Evolutionary conservation across 306 rosid genomes (phyloP).

Genomic region (Quillaja saponaria): DNA sequence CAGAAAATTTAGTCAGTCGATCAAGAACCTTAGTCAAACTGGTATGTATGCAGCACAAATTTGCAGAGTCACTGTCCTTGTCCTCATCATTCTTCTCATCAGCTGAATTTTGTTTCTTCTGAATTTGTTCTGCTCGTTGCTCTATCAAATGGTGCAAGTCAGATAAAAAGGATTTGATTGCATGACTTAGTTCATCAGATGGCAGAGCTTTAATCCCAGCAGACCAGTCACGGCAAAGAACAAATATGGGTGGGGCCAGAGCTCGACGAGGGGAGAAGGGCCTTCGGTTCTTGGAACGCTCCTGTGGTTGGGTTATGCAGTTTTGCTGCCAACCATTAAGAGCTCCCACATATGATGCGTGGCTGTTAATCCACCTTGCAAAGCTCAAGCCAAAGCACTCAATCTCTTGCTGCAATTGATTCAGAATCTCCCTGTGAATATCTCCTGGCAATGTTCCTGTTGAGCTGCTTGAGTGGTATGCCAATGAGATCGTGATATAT

Average conservation of each 20-base stretch:
- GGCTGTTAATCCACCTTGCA: constrained; percentile 94
- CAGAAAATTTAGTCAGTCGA: constrained; percentile 73
- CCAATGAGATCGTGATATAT: constrained; percentile 92
- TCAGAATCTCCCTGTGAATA: constrained; percentile 47
- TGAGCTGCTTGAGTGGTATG: constrained; percentile 75
- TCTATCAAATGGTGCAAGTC: constrained; percentile 56
- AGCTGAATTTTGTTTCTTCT: constrained; percentile 47
- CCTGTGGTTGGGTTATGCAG: constrained; percentile 72
- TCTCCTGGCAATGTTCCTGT: constrained; percentile 62
- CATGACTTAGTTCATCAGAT: constrained; percentile 65
- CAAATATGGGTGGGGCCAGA: constrained; percentile 80
- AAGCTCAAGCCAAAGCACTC: constrained; percentile 90
- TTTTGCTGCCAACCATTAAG: constrained; percentile 83
- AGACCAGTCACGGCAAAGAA: constrained; percentile 81
- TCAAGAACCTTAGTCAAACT: constrained; percentile 80
- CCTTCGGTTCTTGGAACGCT: constrained; percentile 65
- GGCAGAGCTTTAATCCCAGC: constrained; percentile 73
- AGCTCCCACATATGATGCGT: constrained; percentile 74
- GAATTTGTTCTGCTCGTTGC: constrained; percentile 47
- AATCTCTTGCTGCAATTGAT: constrained; percentile 67
- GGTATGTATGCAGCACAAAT: constrained; percentile 58
- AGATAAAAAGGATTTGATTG: constrained; percentile 61
- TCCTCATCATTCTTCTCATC: constrained; percentile 41
- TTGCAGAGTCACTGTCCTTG: constrained; percentile 42
- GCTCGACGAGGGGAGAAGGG: constrained; percentile 88